Conservation (phyloP, 1,284 basidiomycete species). For the Moniliella sp. region DNA sequence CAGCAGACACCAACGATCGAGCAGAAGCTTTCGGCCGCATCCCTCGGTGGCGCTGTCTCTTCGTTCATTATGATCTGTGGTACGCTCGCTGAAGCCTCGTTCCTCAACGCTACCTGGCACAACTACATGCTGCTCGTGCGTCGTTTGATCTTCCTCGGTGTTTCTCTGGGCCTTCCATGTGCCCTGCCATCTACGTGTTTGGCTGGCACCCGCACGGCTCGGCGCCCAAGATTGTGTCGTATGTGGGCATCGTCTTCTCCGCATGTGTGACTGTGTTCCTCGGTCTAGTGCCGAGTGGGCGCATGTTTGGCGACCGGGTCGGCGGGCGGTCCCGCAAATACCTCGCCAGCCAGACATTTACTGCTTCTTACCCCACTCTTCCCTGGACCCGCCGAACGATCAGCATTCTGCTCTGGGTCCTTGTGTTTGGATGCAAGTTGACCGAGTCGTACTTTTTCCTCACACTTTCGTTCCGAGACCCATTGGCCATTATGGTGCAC, state of each 20-base stretch:
- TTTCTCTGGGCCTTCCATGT: constrained; percentile 29
- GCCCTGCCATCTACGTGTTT: constrained; percentile 28
- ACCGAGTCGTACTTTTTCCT: constrained; percentile 34
- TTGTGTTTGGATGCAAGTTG: constrained; percentile 33
- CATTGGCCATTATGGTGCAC: constrained; percentile 28
- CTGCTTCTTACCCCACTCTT: constrained; percentile 27
- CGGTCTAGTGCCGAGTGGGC: constrained; percentile 25
- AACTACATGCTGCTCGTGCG: constrained; percentile 31
- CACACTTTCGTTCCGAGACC: constrained; percentile 32
- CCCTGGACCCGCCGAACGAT: constrained; percentile 14
- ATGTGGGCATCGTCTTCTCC: constrained; percentile 20
- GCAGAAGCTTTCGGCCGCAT: constrained; percentile 25
- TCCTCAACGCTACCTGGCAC: constrained; percentile 33
- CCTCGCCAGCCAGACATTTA: constrained; percentile 33
- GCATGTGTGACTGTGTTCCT: constrained; percentile 23
- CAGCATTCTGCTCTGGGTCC: constrained; percentile 26
- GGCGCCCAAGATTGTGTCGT: constrained; percentile 16
- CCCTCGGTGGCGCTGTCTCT: constrained; percentile 29
- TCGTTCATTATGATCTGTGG: constrained; percentile 29
- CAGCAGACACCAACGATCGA: too few species aligned
- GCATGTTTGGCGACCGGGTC: constrained; percentile 32
- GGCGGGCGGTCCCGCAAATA: constrained; percentile 32
- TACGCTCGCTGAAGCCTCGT: constrained; percentile 31
- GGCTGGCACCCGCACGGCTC: constrained; percentile 20
- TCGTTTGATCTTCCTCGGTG: constrained; percentile 25